Percentiles rank a stretch among this genome's conserved stretches.
Evolutionary conservation across 495 filamentous ascomycete genomes (phyloP).

Genomic region (Tuber microsphaerosporum): DNA sequence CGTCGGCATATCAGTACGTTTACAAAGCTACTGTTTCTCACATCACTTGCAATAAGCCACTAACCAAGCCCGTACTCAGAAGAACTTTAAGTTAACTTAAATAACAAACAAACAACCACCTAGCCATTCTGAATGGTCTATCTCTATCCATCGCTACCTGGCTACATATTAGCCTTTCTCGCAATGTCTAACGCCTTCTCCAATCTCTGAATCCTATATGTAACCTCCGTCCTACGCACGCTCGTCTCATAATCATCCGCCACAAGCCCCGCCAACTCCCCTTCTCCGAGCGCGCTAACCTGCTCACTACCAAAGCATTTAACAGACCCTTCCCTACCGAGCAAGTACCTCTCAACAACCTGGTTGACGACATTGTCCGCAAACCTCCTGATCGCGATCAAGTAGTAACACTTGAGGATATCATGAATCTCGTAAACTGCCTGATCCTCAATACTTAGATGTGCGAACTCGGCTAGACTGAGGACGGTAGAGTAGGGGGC

Average conservation of each 20-base stretch:
- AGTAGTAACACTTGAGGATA: constrained; percentile 46
- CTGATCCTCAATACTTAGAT: constrained; percentile 42
- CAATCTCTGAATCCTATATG: constrained; percentile 45
- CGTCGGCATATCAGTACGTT: no score
- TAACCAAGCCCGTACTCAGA: background rate
- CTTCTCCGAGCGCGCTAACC: constrained; percentile 42
- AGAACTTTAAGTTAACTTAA: background rate
- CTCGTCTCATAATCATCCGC: constrained; percentile 45
- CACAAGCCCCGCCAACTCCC: constrained; percentile 48
- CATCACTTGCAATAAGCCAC: background rate
- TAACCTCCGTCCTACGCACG: constrained; percentile 42
- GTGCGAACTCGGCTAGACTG: constrained; percentile 7
- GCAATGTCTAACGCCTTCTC: constrained; percentile 44
- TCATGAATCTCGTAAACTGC: constrained; percentile 46
- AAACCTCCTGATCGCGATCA: constrained; percentile 45
- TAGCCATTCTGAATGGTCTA: background rate
- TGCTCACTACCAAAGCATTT: constrained; percentile 43
- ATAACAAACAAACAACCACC: background rate
- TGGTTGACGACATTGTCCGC: constrained; percentile 46
- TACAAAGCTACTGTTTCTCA: background rate
- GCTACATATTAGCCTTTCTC: constrained; percentile 15
- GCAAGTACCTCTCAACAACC: constrained; percentile 42
- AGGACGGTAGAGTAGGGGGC: background rate
- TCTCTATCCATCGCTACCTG: background rate
- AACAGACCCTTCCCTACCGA: constrained; percentile 37